A percentile compares a stretch with the other conserved stretches of the same genome.
These are phyloP conservation scores for Rhizopogon vinicolor DNA, from an alignment of 768 basidiomycete genomes.

Conservation along the genomic window DNA sequence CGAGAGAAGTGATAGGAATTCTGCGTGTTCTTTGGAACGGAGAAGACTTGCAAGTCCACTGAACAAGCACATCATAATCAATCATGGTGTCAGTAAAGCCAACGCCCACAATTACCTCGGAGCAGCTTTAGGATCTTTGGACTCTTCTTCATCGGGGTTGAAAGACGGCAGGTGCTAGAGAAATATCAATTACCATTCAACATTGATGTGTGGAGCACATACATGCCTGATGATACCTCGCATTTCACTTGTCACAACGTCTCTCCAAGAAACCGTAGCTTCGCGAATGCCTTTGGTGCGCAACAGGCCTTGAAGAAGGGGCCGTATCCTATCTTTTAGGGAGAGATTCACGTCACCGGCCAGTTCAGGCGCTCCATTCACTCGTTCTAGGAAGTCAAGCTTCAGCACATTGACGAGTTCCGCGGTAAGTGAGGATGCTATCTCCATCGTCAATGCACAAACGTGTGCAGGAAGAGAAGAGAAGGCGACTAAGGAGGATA, in stretches of 20 bases:
- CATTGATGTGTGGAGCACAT: slow-evolving; percentile 20
- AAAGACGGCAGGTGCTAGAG: slow-evolving; percentile 57
- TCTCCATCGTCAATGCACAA: slow-evolving; percentile 65
- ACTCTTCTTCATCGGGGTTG: slow-evolving; percentile 49
- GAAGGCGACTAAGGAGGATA: slow-evolving; percentile 71
- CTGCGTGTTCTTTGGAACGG: slow-evolving; percentile 60
- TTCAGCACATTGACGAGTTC: slow-evolving; percentile 74
- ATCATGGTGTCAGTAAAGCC: not conserved
- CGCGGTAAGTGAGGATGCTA: slow-evolving; percentile 68
- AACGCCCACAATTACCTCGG: slow-evolving; percentile 16
- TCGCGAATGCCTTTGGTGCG: slow-evolving; percentile 70
- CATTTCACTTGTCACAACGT: slow-evolving; percentile 60
- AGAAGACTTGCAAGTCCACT: slow-evolving; percentile 49
- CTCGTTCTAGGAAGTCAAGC: slow-evolving; percentile 58
- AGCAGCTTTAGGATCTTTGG: slow-evolving; percentile 24
- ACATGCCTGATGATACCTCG: slow-evolving; percentile 56
- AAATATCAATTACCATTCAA: not conserved
- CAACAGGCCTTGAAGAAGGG: slow-evolving; percentile 72
- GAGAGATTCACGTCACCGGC: slow-evolving; percentile 32
- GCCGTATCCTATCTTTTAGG: slow-evolving; percentile 61
- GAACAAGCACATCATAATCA: slow-evolving; percentile 2
- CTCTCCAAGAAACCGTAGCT: slow-evolving; percentile 64
- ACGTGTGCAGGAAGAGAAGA: slow-evolving; percentile 72
- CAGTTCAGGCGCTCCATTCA: slow-evolving; percentile 21
- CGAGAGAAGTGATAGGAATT: slow-evolving; percentile 62